Base-by-base conservation (phyloP, 768 basidiomycete species). In the Gyrodon lividus region DNA sequence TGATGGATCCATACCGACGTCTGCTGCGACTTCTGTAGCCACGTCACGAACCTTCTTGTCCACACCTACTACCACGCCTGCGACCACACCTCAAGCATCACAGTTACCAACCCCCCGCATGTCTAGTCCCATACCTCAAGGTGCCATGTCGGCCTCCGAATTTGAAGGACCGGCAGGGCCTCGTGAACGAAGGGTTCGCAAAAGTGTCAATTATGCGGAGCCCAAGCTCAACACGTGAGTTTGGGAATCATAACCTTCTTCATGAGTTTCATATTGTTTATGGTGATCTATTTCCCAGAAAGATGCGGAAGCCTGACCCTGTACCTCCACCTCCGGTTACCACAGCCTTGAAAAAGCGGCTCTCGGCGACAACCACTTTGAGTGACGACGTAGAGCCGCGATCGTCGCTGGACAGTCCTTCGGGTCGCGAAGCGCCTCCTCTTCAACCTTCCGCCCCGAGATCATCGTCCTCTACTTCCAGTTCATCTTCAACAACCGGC, bases 141-240 rank as follows among this genome's bases (percentile, higher is more conserved):
- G 72, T 8, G 62, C 72, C 54, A 61, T 68, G 42, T 63, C 69
- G 20, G 60, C 63, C 1, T 62, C 69, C n/a, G 70, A 69, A 47
- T 59, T 70, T 8, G 71, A 71, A 17, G 56, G 61, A 13, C 56
- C 61, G 30, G 52, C 35, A 30, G 64, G 61, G 48, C 58, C 75
- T 60, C 67, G 82, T 62, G 63, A 80, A 78, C 70, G 84, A 77
- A 72, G 79, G 45, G 66, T 76, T 17, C 77, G 91, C 42, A 92
- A 86, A 72, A 91, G 90, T 59, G 74, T 93, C 42, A 92, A 92
- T 65, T 92, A 93, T 58, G 75, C 90, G 0, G 91, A 93, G 63
- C 91, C 91, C 10, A 93, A 92, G 64, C 77, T 93, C 20, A 92
- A 92, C 66, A 92, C 89, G 89, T 89, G 64, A 46, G 84, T 81